Base-by-base conservation (phyloP, 2,329 filamentous ascomycete species). In the Chrysoporthe deuterocubensis region DNA sequence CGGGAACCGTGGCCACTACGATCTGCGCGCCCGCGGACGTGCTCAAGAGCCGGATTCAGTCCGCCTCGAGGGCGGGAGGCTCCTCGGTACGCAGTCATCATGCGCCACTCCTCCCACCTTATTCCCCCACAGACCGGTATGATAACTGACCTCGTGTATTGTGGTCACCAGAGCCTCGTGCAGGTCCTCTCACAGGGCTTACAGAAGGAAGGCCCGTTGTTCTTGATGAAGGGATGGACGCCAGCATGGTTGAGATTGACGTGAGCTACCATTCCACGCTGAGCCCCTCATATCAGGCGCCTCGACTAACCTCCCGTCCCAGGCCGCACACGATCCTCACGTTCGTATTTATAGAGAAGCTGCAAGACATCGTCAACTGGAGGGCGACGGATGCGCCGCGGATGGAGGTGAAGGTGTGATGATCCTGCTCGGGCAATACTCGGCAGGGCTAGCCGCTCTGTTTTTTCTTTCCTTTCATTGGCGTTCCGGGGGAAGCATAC, bases 161-260 rank as follows among this genome's bases (percentile, higher is more conserved):
- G 14, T 21, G 50, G n/a, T 54, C n/a, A 9, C 18, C 37, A 60
- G 77, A 74, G 78, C 3, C 69, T 82, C 2, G 37, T 76, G 2
- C 75, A 76, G 46, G 76, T 82, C 3, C 67, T 81, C 8, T 69
- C 71, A 7, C 73, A 75, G 0, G 77, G 80, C 4, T 69, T 81
- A 6, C 72, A 74, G 4, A 76, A 79, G 14, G 81, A 83, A 71
- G 81, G 81, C 0, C 76, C 76, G 0, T 72, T 76, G 1, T 82
- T 83, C 62, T 75, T 83, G 3, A 82, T 82, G 80, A 81, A 80
- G 65, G 81, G 81, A 1, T 83, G 81, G 81, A 81, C 78, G 9
- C 81, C 81, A 0, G 81, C 81, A 0, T 83, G 81, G 81, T 61
- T 83, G 11, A 73, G 81, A 69, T 71, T 83, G 2, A 81, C 81